Base-by-base conservation (phyloP, 2,329 filamentous ascomycete genomes). In the Aspergillus glaucus region DNA sequence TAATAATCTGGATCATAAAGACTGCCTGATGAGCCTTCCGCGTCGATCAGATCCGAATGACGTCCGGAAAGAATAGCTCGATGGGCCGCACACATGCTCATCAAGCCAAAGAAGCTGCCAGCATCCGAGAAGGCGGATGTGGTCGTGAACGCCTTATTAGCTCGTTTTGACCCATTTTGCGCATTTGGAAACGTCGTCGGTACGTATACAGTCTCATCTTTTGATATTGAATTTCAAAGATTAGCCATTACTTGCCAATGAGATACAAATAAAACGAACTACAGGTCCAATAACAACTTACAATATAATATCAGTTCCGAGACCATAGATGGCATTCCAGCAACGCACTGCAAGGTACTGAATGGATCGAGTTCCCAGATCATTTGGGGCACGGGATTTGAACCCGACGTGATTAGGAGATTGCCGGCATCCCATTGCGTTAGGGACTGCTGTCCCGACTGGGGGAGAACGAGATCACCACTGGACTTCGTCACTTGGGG, bases 1-100 rank as follows among this genome's bases (percentile, higher is more conserved):
- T 64, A 68, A 40, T 69, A 69, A 36, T 70, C 66, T n/a, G 59
- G 53, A 36, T 71, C 65, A 22, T 57, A 53, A 17, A 62, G 54
- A 17, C 62, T 52, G 9, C 51, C 54, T 22, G 55, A 48, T 21
- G 58, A 49, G 37, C 50, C 46, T 30, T 44, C 45, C 15, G 52
- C 55, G 8, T 55, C 50, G n/a, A 55, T 53, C 3, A 59, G 46
- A 48, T 61, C 61, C 36, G 52, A 50, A 45, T 61, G 58, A 39
- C 56, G 51, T 15, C 60, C 58, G 17, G 59, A 53, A 12, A 69
- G 48, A 17, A 66, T 57, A 12, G 69, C 68, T 52, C 62, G 60
- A 52, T 72, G 69, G 24, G 68, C 69, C 40, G 69, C 69, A 24
- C 62, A 62, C 48, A 69, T 66, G 34, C 60, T 63, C 65, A 72